Evolutionary conservation across 164 flowering plant genomes (phyloP).

Genomic region (Chloranthus sessilifolius): DNA sequence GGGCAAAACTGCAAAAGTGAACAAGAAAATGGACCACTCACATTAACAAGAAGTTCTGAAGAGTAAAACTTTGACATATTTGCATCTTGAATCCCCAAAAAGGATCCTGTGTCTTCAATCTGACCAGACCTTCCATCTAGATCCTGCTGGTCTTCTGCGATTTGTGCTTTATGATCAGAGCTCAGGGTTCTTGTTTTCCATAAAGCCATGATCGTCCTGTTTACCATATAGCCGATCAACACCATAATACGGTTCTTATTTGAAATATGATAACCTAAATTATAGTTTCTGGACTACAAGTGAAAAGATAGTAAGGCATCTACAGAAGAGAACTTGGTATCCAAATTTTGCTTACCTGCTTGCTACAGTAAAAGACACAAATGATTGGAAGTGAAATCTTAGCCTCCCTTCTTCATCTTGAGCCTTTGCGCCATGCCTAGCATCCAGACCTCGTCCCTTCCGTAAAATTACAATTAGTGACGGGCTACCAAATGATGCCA

Average conservation of each 20-base stretch:
- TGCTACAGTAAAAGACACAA: constrained; percentile 59
- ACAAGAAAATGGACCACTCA: constrained; percentile 27
- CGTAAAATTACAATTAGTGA: constrained; percentile 46
- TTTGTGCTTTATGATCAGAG: constrained; percentile 46
- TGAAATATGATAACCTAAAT: no score
- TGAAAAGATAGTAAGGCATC: no score
- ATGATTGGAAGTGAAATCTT: constrained; percentile 68
- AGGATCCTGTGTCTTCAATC: constrained; percentile 29
- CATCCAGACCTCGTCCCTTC: constrained; percentile 66
- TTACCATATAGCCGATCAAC: constrained; percentile 1
- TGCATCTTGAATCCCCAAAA: constrained; percentile 39
- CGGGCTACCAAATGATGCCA: constrained; percentile 74
- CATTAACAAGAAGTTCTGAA: constrained; percentile 52
- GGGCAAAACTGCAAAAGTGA: no score
- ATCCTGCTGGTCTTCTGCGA: constrained; percentile 44
- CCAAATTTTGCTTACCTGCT: constrained; percentile 79
- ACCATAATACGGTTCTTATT: no score
- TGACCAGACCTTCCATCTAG: constrained; percentile 30
- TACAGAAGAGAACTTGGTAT: no score
- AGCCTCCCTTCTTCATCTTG: constrained; percentile 83
- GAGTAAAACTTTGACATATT: constrained; percentile 48
- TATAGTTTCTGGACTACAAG: no score
- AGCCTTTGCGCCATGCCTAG: constrained; percentile 66
- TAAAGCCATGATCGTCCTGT: constrained; percentile 76
- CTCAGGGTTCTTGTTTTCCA: constrained; percentile 61